Evolutionary conservation across 75 land plant genomes (phyloP), one percentile per base, ranked within the genome.

Genomic region (Picea glauca): DNA sequence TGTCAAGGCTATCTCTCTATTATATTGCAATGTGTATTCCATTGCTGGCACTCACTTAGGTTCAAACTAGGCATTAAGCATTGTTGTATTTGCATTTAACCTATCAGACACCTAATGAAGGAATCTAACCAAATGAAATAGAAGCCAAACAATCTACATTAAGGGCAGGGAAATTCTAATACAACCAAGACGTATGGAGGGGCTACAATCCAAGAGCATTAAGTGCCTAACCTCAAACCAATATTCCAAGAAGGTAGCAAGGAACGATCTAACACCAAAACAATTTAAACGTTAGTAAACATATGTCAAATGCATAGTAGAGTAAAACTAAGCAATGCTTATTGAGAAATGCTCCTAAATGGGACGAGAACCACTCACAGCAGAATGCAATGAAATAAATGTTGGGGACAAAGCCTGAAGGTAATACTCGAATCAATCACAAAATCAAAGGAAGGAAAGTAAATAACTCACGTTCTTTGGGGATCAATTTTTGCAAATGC

Each of bases 401-500:
- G 23, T 43, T 12, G 26, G 26, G 23, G 13, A 68, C 72, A 68
- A 40, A 40, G 13, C 74, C 2, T 67, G 43, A 35, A 35, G 17
- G n/a, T 1, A 35, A 30, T 38, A 40, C 18, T 11, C 31, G 18
- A 5, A 14, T 3, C 38, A n/a, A 77, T 8, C 17, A 60, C n/a
- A 77, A 61, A 21, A 8, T 77, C 50, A 4, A 77, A 58, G 20
- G 11, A 68, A 70, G 54, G 11, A n/a, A n/a, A 43, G 13, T 20
- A 1, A 76, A 58, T 58, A 80, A 58, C 93, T 57, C 72, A 96
- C 98, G 94, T 85, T 62, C 60, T 86, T 60, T 84, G 72, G 23
- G 99, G 99, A 76, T 97, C 99, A 70, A 97, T 97, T 79, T 90
- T 97, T 23, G 87, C 98, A 86, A 94, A 97, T 58, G 99, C 98